phyloP scores from a whole-genome alignment of 805 yeast genomes.

The Candida ficus region DNA sequence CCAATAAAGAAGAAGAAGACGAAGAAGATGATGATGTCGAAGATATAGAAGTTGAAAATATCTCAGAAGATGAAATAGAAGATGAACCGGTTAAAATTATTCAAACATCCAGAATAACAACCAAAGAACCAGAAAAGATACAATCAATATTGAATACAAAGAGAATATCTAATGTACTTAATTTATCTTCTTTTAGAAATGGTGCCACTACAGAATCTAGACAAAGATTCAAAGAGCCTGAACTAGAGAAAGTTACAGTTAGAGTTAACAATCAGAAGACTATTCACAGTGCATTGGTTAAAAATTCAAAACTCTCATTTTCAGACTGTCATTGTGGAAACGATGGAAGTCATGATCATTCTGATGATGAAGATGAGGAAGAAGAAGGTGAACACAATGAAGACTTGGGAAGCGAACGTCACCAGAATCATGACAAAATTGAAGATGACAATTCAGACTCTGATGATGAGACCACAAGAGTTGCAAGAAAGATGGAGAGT shows the following conservation, averaged over 20 bases:
- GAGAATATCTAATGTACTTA: neutral
- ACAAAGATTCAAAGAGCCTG: neutral
- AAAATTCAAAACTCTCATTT: slow-evolving; percentile 19
- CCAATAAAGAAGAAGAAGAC: slow-evolving; percentile 7
- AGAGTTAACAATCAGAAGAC: slow-evolving; percentile 21
- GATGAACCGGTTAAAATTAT: neutral
- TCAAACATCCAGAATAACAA: neutral
- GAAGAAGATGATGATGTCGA: neutral
- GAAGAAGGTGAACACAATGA: slow-evolving; percentile 1
- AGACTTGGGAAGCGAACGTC: slow-evolving; percentile 1
- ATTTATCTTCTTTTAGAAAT: slow-evolving; percentile 14
- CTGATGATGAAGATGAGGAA: neutral
- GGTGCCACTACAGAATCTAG: neutral
- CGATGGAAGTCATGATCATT: neutral
- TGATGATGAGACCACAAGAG: neutral
- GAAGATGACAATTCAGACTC: neutral
- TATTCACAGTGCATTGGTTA: slow-evolving; percentile 17
- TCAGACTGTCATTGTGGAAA: slow-evolving; percentile 8
- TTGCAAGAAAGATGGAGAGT: neutral
- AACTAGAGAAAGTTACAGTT: slow-evolving; percentile 14
- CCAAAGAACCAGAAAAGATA: neutral
- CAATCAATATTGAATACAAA: slow-evolving; percentile 5
- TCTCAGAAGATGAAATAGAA: neutral
- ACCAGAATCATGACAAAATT: slow-evolving; percentile 1
- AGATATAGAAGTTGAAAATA: neutral